Conservation (phyloP, 768 basidiomycete genomes). For the Kwoniella heveanensis region DNA sequence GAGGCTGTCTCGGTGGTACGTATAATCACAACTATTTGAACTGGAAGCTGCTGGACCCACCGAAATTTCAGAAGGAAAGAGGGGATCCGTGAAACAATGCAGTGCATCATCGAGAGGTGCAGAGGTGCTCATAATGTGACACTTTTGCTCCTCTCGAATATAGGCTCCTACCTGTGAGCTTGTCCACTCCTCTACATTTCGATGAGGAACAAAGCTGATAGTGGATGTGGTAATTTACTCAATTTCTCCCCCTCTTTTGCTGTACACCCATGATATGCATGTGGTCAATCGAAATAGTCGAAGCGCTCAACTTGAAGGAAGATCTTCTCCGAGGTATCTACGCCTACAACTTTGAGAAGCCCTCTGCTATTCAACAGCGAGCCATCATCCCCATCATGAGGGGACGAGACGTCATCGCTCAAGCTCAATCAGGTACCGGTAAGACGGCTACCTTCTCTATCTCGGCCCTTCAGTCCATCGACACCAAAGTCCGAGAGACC, state of each 20-base stretch:
- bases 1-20: conserved; percentile 71
- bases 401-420: conserved; percentile 91
- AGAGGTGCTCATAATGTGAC: conserved; percentile 48
- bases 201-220: conserved; percentile 20
- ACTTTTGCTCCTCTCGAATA: conserved; percentile 55
- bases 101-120: conserved; percentile 50
- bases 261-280: background rate
- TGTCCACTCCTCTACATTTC: background rate
- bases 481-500: conserved; percentile 88
- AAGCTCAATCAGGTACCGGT: conserved; percentile 98
- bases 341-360: conserved; percentile 77
- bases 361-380: conserved; percentile 97
- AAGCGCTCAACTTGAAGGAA: conserved; percentile 56
- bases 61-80: background rate
- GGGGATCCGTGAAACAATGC: conserved; percentile 1
- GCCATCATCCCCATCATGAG: conserved; percentile 90
- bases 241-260: no score
- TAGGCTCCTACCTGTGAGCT: conserved; percentile 57
- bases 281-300: conserved; percentile 38
- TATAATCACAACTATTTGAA: conserved; percentile 50
- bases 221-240: no score
- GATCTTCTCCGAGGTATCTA: conserved; percentile 57
- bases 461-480: conserved; percentile 96
- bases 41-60: conserved; percentile 17
- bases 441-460: conserved; percentile 99